These are phyloP conservation scores for Myotisia sp. DNA, from an alignment of 2,329 filamentous ascomycete genomes.

Conservation along the genomic window DNA sequence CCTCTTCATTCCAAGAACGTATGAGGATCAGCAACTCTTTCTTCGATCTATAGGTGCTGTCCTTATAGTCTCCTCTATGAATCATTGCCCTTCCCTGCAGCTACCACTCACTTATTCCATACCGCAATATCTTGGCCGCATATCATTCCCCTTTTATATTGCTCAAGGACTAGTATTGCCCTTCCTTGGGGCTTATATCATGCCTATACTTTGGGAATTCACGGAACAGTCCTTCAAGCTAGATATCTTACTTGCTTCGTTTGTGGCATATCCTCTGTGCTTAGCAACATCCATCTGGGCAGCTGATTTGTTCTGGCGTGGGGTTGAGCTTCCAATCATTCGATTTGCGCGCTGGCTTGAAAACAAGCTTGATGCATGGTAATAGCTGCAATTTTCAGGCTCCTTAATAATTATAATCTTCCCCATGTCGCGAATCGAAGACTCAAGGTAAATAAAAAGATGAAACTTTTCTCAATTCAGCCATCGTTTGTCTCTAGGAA, in stretches of 20 bases:
- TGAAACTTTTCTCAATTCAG: too few relatives aligned
- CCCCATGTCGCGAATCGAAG: too few relatives aligned
- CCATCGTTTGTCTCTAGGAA: too few relatives aligned
- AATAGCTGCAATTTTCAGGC: too few relatives aligned
- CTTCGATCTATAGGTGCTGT: slow-evolving; percentile 30
- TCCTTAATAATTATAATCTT: too few relatives aligned
- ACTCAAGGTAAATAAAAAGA: too few relatives aligned
- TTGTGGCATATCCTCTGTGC: slow-evolving; percentile 28
- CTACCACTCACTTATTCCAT: slow-evolving; percentile 26
- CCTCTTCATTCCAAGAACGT: slow-evolving; percentile 26
- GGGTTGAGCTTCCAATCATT: slow-evolving; percentile 39
- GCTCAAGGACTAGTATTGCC: slow-evolving; percentile 34
- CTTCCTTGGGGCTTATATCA: slow-evolving; percentile 30
- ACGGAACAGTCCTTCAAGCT: slow-evolving; percentile 27
- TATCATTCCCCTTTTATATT: slow-evolving; percentile 35
- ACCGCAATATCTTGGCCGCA: slow-evolving; percentile 34
- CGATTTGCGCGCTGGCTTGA: slow-evolving; percentile 39
- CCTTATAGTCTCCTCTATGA: slow-evolving; percentile 30
- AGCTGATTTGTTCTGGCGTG: slow-evolving; percentile 46
- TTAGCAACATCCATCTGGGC: slow-evolving; percentile 37
- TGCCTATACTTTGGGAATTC: slow-evolving; percentile 28
- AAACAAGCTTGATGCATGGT: too few relatives aligned
- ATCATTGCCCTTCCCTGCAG: slow-evolving; percentile 27
- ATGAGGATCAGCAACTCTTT: slow-evolving; percentile 31
- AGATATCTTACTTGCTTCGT: slow-evolving; percentile 27